Conservation (phyloP, 148 eudicot species). For the Pouteria glomerata region DNA sequence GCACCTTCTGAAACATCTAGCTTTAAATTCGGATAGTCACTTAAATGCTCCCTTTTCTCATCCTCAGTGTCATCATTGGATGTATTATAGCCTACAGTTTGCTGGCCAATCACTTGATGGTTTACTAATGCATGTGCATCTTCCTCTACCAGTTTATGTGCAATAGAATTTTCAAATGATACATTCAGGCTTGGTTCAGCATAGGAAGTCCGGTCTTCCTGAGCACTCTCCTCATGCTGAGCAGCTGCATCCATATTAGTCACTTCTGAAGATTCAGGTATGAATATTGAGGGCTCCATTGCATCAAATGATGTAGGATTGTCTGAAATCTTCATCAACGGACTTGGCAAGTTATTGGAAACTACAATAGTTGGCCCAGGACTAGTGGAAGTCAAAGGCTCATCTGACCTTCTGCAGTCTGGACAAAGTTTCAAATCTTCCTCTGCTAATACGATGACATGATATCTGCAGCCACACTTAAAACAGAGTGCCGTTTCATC, state of each 20-base stretch:
- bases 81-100: conserved; percentile 14
- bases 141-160: conserved; percentile 21
- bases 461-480: conserved; percentile 53
- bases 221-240: conserved; percentile 19
- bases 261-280: conserved; percentile 22
- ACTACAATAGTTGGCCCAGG: conserved; percentile 11
- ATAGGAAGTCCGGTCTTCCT: conserved; percentile 18
- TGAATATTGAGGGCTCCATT: conserved; percentile 15
- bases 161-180: conserved; percentile 21
- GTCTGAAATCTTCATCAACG: conserved; percentile 14
- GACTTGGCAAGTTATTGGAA: conserved; percentile 21
- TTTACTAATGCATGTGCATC: conserved; percentile 15
- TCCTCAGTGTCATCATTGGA: conserved; percentile 22
- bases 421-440: conserved; percentile 51
- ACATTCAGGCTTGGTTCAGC: conserved; percentile 23
- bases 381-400: conserved; percentile 16
- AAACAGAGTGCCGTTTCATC: conserved; percentile 44
- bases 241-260: conserved; percentile 13
- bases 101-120: conserved; percentile 21
- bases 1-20: conserved; percentile 47
- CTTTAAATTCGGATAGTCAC: conserved; percentile 22
- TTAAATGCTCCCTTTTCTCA: conserved; percentile 19
- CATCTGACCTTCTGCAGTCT: conserved; percentile 48
- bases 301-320: conserved; percentile 21
- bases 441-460: conserved; percentile 30